Conservation (phyloP, 257 asterid species). For the Solanum piurae region DNA sequence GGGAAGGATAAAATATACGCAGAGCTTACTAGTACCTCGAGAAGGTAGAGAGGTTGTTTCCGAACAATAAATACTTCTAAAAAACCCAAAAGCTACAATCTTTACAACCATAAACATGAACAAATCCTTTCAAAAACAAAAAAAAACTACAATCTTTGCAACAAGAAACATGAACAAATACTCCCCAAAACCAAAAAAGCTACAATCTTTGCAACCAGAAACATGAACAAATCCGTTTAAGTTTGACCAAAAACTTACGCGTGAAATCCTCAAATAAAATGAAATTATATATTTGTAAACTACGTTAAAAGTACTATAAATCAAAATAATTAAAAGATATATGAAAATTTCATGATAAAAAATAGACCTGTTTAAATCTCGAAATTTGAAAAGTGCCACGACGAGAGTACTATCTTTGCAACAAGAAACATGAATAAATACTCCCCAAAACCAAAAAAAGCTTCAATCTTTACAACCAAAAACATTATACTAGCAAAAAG, state of each 20-base stretch:
- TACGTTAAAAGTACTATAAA: too few species aligned
- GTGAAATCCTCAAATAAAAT: fast-evolving
- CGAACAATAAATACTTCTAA: too few species aligned
- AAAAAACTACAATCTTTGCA: not conserved
- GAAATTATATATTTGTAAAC: too few species aligned
- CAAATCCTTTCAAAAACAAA: too few species aligned
- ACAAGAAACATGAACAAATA: not conserved
- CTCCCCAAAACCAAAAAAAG: not conserved
- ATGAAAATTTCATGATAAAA: too few species aligned
- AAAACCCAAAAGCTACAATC: not conserved
- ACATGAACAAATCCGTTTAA: not conserved
- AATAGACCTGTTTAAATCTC: fast-evolving
- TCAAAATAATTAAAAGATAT: too few species aligned
- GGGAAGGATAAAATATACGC: too few species aligned
- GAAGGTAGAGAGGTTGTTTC: not conserved
- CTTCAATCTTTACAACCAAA: not conserved
- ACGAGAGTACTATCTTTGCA: not conserved
- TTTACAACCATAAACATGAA: not conserved
- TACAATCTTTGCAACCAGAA: not conserved
- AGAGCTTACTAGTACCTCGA: not conserved
- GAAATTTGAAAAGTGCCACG: too few species aligned
- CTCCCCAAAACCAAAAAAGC: not conserved
- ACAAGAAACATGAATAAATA: not conserved
- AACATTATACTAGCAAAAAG: not conserved
- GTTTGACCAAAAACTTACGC: fast-evolving